Percentiles rank a stretch among this genome's conserved stretches.
Conservation (phyloP, 768 basidiomycete species). For the Antrodiella citrinella region DNA sequence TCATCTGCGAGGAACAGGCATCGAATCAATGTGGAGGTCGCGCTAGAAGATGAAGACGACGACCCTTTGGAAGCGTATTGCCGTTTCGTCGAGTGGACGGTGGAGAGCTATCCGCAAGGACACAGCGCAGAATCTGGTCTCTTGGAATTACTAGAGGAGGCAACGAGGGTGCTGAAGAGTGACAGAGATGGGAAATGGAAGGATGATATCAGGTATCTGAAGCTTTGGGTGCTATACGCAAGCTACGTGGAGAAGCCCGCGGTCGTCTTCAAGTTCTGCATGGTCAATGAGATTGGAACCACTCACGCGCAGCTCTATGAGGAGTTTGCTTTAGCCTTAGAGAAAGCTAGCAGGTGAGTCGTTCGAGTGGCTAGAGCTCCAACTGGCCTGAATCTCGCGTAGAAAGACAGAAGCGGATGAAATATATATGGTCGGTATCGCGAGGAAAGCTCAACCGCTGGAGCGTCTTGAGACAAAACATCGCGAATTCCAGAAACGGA, state of each 20-base stretch:
- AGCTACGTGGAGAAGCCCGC: conserved; percentile 85
- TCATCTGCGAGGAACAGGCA: conserved; percentile 56
- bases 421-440: conserved; percentile 81
- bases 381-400: not conserved
- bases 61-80: conserved; percentile 81
- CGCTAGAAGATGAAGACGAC: conserved; percentile 67
- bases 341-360: conserved; percentile 71
- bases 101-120: conserved; percentile 93
- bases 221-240: conserved; percentile 91
- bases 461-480: conserved; percentile 74
- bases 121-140: conserved; percentile 83
- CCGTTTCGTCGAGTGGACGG: conserved; percentile 82
- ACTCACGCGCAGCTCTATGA: conserved; percentile 79
- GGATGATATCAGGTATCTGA: conserved; percentile 79
- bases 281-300: conserved; percentile 88
- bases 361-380: not conserved
- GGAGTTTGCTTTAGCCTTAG: conserved; percentile 81
- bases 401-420: conserved; percentile 89
- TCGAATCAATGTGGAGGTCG: conserved; percentile 64
- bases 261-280: conserved; percentile 82
- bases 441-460: conserved; percentile 70
- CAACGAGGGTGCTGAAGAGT: conserved; percentile 78
- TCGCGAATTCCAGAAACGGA: conserved; percentile 85
- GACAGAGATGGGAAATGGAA: conserved; percentile 68
- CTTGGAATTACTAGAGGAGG: conserved; percentile 88